Evolutionary conservation across 148 eudicot species (phyloP), one percentile per base, ranked within the genome.

Genomic region (Vaccinium darrowii): DNA sequence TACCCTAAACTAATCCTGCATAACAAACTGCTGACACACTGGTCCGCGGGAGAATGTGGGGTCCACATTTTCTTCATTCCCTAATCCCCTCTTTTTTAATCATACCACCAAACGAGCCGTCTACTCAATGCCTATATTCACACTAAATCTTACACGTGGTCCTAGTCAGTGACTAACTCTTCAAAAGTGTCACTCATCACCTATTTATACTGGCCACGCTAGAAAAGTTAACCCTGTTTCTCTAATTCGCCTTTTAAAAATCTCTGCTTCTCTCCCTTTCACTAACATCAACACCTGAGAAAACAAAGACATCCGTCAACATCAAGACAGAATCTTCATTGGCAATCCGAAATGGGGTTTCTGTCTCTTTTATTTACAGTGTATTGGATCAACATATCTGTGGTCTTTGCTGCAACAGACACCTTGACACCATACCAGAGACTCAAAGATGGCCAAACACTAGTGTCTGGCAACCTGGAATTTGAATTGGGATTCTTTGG

Each of bases 401-500:
- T 12, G 52, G 50, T 36, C 71, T 30, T 51, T 79, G n/a, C 21
- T 84, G 43, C 49, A 79, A 56, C 49, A 30, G 82, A 85, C 74
- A 72, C 80, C 79, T 33, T 85, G 36, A 85, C 69, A 3, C 76
- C 69, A 67, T 19, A 3, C 12, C 83, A 85, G 47, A 71, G 49
- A 19, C 62, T 85, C 27, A 54, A 60, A 23, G 80, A 80, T 85
- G 87, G 87, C 57, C 21, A 72, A 85, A 85, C 84, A 11, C 60
- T 85, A n/a, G 57, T 81, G 16, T 85, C 87, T 1, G 6, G 47
- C 52, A 58, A 73, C 74, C 53, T 58, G 63, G 8, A 25, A 25
- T 85, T 85, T 81, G 87, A 52, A 47, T 10, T 85, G 36, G 87
- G 87, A 0, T 85, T 85, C 49, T 85, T 80, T 36, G 60, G 19